Base-by-base conservation (phyloP, 352 stramenopile species). In the Pilasporangium apinafurcum region DNA sequence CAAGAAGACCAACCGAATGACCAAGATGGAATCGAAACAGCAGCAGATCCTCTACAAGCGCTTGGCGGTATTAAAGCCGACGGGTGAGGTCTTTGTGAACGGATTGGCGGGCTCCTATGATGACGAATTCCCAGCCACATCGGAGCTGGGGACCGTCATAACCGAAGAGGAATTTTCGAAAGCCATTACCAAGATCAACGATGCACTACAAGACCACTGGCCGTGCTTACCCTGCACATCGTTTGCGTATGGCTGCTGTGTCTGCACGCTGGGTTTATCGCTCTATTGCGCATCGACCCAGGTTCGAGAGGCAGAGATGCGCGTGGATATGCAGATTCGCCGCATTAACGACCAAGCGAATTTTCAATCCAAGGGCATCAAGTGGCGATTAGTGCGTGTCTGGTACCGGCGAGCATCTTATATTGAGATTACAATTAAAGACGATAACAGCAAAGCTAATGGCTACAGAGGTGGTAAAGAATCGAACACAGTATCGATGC, bases 121-220 rank as follows among this genome's bases (percentile, higher is more conserved):
- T 35, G 78, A 90, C 17, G 65, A 76, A 26, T 93, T 78, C 43
- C 74, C 78, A 2, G 48, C 62, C n/a, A 46, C 55, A 24, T 60
- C 59, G 20, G 36, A 52, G 22, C 48, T 86, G 17, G 62, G 48
- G 18, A 42, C 41, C 36, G 46, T 77, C 44, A 72, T 93, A 67
- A 69, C 72, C 10, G 43, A 35, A 22, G 71, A 80, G 16, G 82
- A 93, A 30, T 93, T 91, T 50, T 44, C 63, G 20, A 53, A 63
- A 35, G 77, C 65, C 18, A 51, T 91, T 30, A 56, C 45, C 32
- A 83, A 77, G 48, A 79, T 93, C 53, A 93, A 93, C 51, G 75
- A 90, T 52, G 82, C 82, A 26, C 58, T 93, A 18, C 35, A 73
- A 43, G 82, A 93, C 54, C 76, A 90, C 51, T 93, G 82, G 82